These are phyloP conservation scores for Globisporangium rhizosaccharum DNA, from an alignment of 352 stramenopile species.

Conservation along the genomic window DNA sequence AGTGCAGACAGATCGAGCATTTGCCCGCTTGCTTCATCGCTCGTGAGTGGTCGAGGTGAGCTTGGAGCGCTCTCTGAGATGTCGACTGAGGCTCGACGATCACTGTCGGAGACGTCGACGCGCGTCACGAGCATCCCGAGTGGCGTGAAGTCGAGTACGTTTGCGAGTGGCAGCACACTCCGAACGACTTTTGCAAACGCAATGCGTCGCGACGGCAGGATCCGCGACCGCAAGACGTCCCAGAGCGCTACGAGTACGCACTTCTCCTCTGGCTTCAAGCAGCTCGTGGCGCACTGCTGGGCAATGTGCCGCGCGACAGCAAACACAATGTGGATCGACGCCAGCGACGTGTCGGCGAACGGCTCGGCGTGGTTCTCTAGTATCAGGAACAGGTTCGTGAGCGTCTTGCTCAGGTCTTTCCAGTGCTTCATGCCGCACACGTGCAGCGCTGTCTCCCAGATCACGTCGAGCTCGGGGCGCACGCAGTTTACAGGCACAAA, in stretches of 20 bases:
- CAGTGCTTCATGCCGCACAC: constrained; percentile 39
- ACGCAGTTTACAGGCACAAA: constrained; percentile 40
- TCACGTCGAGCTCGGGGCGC: constrained; percentile 19
- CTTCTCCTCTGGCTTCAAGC: constrained; percentile 31
- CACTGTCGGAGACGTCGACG: background rate
- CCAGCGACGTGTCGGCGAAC: constrained; percentile 15
- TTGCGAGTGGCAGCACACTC: constrained; percentile 28
- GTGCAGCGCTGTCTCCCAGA: constrained; percentile 33
- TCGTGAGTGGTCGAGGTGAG: background rate
- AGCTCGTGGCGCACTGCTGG: constrained; percentile 7
- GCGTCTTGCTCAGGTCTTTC: constrained; percentile 33
- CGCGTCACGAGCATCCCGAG: constrained; percentile 7
- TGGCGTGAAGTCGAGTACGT: constrained; percentile 35
- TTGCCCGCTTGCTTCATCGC: background rate
- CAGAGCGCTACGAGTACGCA: constrained; percentile 42
- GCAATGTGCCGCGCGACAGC: constrained; percentile 19
- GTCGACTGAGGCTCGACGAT: background rate
- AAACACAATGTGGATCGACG: constrained; percentile 22
- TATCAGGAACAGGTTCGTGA: constrained; percentile 25
- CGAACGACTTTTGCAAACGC: constrained; percentile 37
- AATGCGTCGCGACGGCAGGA: constrained; percentile 34
- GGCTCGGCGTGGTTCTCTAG: constrained; percentile 21
- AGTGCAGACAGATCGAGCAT: constrained; percentile 2
- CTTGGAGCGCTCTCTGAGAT: too few relatives aligned
- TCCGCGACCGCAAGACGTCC: constrained; percentile 36